Base-by-base conservation (phyloP, 371 early-diverging fungal species). In the Mucor ambiguus region DNA sequence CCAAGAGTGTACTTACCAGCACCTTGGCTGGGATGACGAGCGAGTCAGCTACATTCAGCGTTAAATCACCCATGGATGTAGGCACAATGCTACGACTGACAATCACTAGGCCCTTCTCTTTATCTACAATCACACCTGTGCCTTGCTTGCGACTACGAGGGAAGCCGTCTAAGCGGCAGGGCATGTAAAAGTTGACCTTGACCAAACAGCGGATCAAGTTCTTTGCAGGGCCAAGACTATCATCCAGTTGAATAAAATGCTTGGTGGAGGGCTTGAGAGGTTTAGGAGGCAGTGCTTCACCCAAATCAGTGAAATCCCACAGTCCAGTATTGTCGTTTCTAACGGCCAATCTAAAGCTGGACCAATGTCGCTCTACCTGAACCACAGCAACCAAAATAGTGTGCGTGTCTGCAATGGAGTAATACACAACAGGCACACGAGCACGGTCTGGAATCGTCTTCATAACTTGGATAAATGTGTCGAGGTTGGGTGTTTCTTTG, bases 341-440 rank as follows among this genome's bases (percentile, higher is more conserved):
- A 24, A 87, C 86, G 11, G 91, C 92, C 67, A 92, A 57, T 49
- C 91, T 78, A 74, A 93, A 92, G n/a, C 79, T 68, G 37, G 86
- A 82, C 95, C 95, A 95, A 67, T 93, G 93, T 41, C 93, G 77
- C 56, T 95, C 94, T 5, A 90, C 83, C 37, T 85, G 84, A 7
- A 92, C 89, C 55, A 95, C 87, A 14, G 86, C 84, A 12, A 92
- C 87, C 26, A 85, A 79, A 38, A 85, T 89, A 3, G 89, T 88
- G 68, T 94, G 93, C 43, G 92, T 83, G 69, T 89, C 89, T 4
- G 91, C 85, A 73, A 92, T 93, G 12, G 88, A 90, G 37, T 94
- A 92, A 38, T 90, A 95, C 5, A 92, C 91, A 18, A 94, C 86
- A 12, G 94, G 92, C 10, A 94, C 83, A 6, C 93, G 85, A 60